Conservation (phyloP, 2,329 filamentous ascomycete genomes). For the Fusarium keratoplasticum region DNA sequence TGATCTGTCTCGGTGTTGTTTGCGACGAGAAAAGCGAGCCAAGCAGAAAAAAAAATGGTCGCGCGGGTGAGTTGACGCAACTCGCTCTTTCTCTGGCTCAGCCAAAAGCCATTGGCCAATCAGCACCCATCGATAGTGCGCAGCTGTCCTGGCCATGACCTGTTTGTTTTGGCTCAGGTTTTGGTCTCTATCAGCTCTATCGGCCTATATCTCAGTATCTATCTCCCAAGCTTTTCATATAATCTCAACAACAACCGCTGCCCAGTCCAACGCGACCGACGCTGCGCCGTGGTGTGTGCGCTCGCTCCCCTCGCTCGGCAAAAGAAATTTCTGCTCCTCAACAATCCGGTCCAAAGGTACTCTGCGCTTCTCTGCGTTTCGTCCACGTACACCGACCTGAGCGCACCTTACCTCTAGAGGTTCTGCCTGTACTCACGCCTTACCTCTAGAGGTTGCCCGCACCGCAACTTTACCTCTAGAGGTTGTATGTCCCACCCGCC, state of each 20-base stretch:
- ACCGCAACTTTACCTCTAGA: slow-evolving; percentile 46
- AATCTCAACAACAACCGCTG: slow-evolving; percentile 25
- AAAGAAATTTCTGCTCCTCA: slow-evolving; percentile 39
- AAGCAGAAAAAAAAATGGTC: slow-evolving; percentile 3
- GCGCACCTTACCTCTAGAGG: slow-evolving; percentile 43
- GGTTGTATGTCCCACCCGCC: slow-evolving; percentile 43
- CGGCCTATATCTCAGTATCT: slow-evolving; percentile 24
- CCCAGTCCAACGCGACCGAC: neutral
- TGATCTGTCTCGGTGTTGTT: slow-evolving; percentile 38
- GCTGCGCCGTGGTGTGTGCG: slow-evolving; percentile 3
- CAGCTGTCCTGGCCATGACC: slow-evolving; percentile 33
- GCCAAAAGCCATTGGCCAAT: slow-evolving; percentile 48
- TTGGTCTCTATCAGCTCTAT: slow-evolving; percentile 5
- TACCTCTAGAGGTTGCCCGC: slow-evolving; percentile 44
- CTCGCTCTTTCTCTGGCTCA: slow-evolving; percentile 39
- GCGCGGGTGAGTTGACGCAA: slow-evolving; percentile 34
- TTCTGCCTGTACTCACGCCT: slow-evolving; percentile 32
- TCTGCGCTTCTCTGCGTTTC: slow-evolving; percentile 38
- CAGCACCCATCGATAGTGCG: slow-evolving; percentile 45
- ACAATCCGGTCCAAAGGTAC: slow-evolving; percentile 43
- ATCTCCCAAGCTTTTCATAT: slow-evolving; percentile 38
- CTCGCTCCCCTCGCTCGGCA: slow-evolving; percentile 11
- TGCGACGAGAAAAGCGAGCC: slow-evolving; percentile 36
- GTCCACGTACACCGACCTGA: slow-evolving; percentile 42
- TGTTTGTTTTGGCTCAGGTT: slow-evolving; percentile 37